A percentile compares a stretch with the other conserved stretches of the same genome.
These are phyloP conservation scores for Tetrahymena elliotti DNA, from an alignment of 73 alveolate genomes.

Conservation along the genomic window DNA sequence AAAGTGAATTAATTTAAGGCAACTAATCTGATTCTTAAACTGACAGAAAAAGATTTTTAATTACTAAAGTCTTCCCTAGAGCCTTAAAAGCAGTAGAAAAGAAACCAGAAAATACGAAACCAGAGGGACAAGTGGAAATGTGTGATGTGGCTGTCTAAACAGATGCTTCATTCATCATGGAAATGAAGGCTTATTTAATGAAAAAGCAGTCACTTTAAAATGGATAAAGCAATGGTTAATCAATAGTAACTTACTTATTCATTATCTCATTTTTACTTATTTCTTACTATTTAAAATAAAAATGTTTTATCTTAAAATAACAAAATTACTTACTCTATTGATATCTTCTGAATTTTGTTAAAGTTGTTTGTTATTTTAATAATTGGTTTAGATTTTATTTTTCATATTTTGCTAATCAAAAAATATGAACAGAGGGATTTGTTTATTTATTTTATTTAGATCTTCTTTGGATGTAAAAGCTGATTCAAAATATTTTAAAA, in stretches of 20 bases:
- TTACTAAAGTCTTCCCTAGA: neutral
- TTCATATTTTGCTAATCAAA: too few relatives aligned
- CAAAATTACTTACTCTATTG: too few relatives aligned
- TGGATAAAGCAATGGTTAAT: neutral
- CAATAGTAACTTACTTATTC: neutral
- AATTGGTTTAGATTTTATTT: too few relatives aligned
- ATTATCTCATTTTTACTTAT: neutral
- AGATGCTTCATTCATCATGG: neutral
- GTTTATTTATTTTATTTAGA: too few relatives aligned
- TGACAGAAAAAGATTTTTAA: neutral
- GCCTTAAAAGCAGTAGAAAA: neutral
- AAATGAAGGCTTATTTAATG: neutral
- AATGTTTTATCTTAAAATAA: too few relatives aligned
- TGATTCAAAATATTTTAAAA: too few relatives aligned
- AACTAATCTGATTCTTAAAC: neutral
- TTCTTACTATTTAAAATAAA: too few relatives aligned
- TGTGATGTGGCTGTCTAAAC: neutral
- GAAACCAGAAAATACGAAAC: neutral
- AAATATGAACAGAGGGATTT: too few relatives aligned
- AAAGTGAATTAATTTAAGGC: neutral
- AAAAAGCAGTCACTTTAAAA: neutral
- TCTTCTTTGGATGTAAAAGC: too few relatives aligned
- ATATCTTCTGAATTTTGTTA: too few relatives aligned
- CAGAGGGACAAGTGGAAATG: neutral
- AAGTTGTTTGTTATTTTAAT: too few relatives aligned